Conservation (phyloP, 805 yeast species). For the Yamadazyma tumulicola region DNA sequence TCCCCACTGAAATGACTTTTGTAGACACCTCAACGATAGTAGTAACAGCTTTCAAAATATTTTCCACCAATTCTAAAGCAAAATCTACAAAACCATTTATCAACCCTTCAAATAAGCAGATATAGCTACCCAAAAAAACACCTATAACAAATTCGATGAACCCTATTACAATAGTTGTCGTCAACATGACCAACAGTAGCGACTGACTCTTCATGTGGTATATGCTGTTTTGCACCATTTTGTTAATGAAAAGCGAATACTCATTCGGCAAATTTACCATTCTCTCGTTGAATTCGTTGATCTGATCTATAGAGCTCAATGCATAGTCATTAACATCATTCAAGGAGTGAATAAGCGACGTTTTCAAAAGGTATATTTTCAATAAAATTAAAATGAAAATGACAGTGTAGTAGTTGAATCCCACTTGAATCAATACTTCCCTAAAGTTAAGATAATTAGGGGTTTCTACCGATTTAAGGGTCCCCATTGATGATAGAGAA, state of each 20-base stretch:
- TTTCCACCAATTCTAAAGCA: constrained; percentile 71
- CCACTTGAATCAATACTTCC: constrained; percentile 52
- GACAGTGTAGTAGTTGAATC: constrained; percentile 65
- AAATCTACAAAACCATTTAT: constrained; percentile 68
- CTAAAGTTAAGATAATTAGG: constrained; percentile 13
- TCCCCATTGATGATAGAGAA: neutral
- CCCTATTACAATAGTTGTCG: constrained; percentile 32
- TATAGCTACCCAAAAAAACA: constrained; percentile 78
- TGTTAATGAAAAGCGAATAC: constrained; percentile 7
- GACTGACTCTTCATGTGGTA: constrained; percentile 7
- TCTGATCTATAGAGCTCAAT: constrained; percentile 2
- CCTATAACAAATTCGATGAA: constrained; percentile 65
- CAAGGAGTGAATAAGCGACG: constrained; percentile 24
- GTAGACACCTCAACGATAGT: constrained; percentile 45
- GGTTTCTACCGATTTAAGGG: constrained; percentile 2
- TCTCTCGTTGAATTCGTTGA: constrained; percentile 3
- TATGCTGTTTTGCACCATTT: constrained; percentile 5
- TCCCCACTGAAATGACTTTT: constrained; percentile 8
- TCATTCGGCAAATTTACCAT: constrained; percentile 6
- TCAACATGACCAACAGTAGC: constrained; percentile 6
- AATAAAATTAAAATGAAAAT: constrained; percentile 51
- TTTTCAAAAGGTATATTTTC: constrained; percentile 57
- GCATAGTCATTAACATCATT: constrained; percentile 3
- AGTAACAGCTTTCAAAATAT: constrained; percentile 56
- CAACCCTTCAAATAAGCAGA: constrained; percentile 74